Evolutionary conservation across 2,329 filamentous ascomycete genomes (phyloP), one percentile per base, ranked within the genome.

Genomic region (Ceratocystis cubensis): DNA sequence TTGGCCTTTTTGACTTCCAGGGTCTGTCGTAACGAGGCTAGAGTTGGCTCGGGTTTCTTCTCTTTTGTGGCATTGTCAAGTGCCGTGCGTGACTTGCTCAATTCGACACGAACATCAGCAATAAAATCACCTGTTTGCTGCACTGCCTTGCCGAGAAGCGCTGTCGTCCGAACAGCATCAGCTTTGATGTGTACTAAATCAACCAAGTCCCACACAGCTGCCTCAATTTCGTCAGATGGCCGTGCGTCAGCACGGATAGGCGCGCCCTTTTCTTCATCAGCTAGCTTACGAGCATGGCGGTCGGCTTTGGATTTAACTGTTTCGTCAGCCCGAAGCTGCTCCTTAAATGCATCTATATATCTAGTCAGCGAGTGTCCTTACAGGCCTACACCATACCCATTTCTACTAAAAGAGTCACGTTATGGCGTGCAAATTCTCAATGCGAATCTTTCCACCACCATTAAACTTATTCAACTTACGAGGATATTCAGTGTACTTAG

Each of bases 161-260:
- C 71, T 30, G 74, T 78, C 1, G 74, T 75, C 69, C 75, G 72
- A 46, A 72, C 72, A 71, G 76, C 74, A 68, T 73, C 70, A 45
- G 75, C 72, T n/a, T 81, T 78, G 67, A 83, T 73, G 65, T 79
- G 72, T 15, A 82, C 77, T 61, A 81, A 77, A 20, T 80, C 80
- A 68, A 81, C 77, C 0, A 78, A 75, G 70, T 84, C 82, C 81
- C 81, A 84, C 2, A 76, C 77, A 28, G 79, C 79, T 28, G 78
- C 80, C 66, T 79, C 79, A 17, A 76, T 74, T 8, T 75, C 73
- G 61, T 82, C 77, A 7, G 71, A 69, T 1, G 82, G 82, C 5
- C 79, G 78, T 2, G 71, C 75, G 3, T 75, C 74, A 37, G 77
- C 69, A n/a, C 79, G 78, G 28, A 78, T 72, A 13, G 76, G 75